phyloP scores from a whole-genome alignment of 192 early-diverging fungal species.

The Coemansia sp. region DNA sequence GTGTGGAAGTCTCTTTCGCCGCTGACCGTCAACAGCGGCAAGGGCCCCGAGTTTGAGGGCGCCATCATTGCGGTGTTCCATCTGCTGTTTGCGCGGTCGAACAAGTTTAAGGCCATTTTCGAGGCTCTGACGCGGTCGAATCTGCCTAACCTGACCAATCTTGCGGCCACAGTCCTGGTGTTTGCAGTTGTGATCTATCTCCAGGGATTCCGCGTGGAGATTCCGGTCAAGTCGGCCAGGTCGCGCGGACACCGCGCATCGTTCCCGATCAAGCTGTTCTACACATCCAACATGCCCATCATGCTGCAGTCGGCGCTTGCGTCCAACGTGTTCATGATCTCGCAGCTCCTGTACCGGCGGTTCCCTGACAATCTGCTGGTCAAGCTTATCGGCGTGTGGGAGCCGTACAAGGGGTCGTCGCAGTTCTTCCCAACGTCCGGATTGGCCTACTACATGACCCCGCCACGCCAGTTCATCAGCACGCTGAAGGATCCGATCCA shows the following conservation, averaged over 20 bases:
- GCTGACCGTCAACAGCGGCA: slow-evolving; percentile 96
- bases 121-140: slow-evolving; percentile 94
- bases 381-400: slow-evolving; percentile 93
- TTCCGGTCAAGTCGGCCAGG: slow-evolving; percentile 94
- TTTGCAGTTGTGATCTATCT: slow-evolving; percentile 92
- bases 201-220: slow-evolving; percentile 99
- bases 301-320: slow-evolving; percentile 99
- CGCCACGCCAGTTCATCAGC: slow-evolving; percentile 81
- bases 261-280: slow-evolving; percentile 99
- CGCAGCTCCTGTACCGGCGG: slow-evolving; percentile 96
- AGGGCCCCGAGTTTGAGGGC: slow-evolving; percentile 99
- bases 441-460: slow-evolving; percentile 98
- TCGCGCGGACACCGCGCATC: slow-evolving; percentile 97
- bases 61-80: slow-evolving; percentile 95
- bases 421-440: slow-evolving; percentile 92
- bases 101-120: slow-evolving; percentile 95
- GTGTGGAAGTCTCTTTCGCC: slow-evolving; percentile 99
- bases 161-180: slow-evolving; percentile 86
- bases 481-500: slow-evolving; percentile 92
- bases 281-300: slow-evolving; percentile 99
- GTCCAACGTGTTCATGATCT: slow-evolving; percentile 97
- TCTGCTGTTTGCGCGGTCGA: slow-evolving; percentile 87
- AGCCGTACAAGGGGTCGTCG: slow-evolving; percentile 92
- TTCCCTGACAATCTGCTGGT: slow-evolving; percentile 97
- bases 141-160: slow-evolving; percentile 86